Base-by-base conservation (phyloP, 441 rosid genomes). In the Brassica hybrid region DNA sequence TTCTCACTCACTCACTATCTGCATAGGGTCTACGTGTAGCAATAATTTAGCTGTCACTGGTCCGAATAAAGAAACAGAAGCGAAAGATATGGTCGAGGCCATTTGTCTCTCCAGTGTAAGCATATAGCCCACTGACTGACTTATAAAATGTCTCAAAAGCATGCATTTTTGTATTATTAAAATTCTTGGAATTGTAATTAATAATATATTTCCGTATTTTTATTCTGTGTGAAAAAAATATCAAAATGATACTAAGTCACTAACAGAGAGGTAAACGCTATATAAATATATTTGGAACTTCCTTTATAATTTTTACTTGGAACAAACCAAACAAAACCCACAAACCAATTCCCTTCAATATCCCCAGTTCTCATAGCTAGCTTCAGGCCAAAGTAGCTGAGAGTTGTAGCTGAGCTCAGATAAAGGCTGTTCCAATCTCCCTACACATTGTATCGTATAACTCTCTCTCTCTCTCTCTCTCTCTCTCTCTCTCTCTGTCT, bases 311-410 rank as follows among this genome's bases (percentile, higher is more conserved):
- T 61, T 76, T 79, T 77, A 78, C 75, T 75, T 81, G 38, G 71
- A 81, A 67, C 63, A 64, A 76, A 68, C 80, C 73, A 77, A 69
- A 61, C 72, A 50, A 79, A 77, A 76, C 78, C 73, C 71, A 30
- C 69, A 65, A 57, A 71, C 76, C 69, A 76, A 79, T 73, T 75
- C 70, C 71, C 74, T 62, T 74, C 74, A 79, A 74, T 21, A 21
- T 75, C 83, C 79, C 72, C 71, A 67, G 56, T 76, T 74, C 56
- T 65, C 79, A 65, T 59, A 69, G 48, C 72, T 67, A 78, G 86
- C 90, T 86, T 82, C 74, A 85, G 75, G 87, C 89, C 94, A 89
- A 88, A 91, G 74, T 85, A 80, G 94, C 91, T 88, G 88, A 86
- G 86, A 80, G 83, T 70, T 59, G 86, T 83, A 74, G 86, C 85